phyloP scores from a whole-genome alignment of 768 basidiomycete genomes.

The Boletus reticuloceps region DNA sequence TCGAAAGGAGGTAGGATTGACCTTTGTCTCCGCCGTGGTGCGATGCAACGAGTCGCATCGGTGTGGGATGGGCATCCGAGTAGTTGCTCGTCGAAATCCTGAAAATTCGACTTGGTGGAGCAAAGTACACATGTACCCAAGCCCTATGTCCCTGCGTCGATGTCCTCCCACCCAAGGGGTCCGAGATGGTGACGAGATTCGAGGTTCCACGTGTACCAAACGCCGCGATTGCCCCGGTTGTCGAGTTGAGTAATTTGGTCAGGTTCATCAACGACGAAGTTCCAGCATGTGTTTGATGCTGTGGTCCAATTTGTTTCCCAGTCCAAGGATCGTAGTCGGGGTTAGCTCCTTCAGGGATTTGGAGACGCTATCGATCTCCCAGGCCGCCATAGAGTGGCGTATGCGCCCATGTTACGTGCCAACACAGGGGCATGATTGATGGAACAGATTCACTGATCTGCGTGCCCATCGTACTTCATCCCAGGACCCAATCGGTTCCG shows the following conservation, averaged over 20 bases:
- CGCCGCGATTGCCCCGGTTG: neutral
- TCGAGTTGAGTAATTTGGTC: neutral
- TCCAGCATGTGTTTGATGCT: neutral
- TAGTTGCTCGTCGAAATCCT: neutral
- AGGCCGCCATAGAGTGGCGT: neutral
- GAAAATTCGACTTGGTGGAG: neutral
- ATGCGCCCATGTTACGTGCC: constrained; percentile 9
- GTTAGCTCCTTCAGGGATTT: neutral
- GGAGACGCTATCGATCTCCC: neutral
- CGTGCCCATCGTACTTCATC: neutral
- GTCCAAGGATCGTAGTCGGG: neutral
- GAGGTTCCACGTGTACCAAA: neutral
- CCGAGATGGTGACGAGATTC: neutral
- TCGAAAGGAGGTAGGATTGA: neutral
- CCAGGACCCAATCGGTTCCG: constrained; percentile 11
- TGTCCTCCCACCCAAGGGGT: neutral
- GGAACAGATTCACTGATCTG: constrained; percentile 1
- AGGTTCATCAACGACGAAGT: neutral
- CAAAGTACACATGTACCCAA: neutral
- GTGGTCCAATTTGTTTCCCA: neutral
- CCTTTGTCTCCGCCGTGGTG: neutral
- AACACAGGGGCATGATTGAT: neutral
- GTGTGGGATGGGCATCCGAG: no score
- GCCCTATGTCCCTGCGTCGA: neutral
- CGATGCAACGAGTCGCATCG: neutral